These are phyloP conservation scores for Aspergillus carlsbadensis DNA, from an alignment of 495 filamentous ascomycete genomes.

Conservation along the genomic window DNA sequence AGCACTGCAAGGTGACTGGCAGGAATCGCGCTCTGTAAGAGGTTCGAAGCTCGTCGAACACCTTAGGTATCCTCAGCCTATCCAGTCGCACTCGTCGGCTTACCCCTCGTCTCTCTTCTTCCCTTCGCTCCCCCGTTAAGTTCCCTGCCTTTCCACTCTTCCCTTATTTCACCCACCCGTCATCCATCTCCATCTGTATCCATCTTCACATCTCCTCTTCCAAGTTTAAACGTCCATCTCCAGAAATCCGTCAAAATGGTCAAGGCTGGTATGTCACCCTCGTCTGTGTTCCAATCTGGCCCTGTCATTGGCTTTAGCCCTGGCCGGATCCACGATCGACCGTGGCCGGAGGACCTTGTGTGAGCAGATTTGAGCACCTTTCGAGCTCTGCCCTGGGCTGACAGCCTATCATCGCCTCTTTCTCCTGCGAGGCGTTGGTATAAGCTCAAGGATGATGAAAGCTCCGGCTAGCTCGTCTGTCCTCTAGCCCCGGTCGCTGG, in stretches of 20 bases:
- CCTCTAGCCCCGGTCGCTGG: slow-evolving; percentile 9
- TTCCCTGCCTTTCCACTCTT: slow-evolving; percentile 9
- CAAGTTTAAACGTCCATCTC: slow-evolving; percentile 13
- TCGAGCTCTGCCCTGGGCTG: slow-evolving; percentile 22
- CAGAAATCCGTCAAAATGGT: slow-evolving; percentile 73
- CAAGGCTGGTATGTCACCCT: slow-evolving; percentile 77
- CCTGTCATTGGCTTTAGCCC: slow-evolving; percentile 22
- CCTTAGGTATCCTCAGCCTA: slow-evolving; percentile 10
- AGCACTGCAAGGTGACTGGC: neutral
- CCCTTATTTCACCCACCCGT: slow-evolving; percentile 12
- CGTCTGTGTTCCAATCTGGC: slow-evolving; percentile 13
- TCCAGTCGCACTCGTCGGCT: slow-evolving; percentile 21
- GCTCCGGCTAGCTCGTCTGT: slow-evolving; percentile 12
- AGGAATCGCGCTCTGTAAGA: neutral
- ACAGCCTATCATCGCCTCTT: slow-evolving; percentile 35
- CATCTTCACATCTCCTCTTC: neutral
- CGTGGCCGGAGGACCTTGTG: slow-evolving; percentile 39
- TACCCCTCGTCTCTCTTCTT: slow-evolving; percentile 24
- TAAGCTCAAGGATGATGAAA: slow-evolving; percentile 12
- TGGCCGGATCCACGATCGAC: slow-evolving; percentile 32
- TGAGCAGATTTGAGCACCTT: slow-evolving; percentile 59
- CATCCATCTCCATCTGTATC: slow-evolving; percentile 1
- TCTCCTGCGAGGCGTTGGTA: slow-evolving; percentile 4
- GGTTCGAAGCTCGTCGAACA: slow-evolving; percentile 23
- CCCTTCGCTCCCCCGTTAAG: slow-evolving; percentile 16